Evolutionary conservation across 2,329 filamentous ascomycete species (phyloP).

Genomic region (Dendrostoma leiphaemia): DNA sequence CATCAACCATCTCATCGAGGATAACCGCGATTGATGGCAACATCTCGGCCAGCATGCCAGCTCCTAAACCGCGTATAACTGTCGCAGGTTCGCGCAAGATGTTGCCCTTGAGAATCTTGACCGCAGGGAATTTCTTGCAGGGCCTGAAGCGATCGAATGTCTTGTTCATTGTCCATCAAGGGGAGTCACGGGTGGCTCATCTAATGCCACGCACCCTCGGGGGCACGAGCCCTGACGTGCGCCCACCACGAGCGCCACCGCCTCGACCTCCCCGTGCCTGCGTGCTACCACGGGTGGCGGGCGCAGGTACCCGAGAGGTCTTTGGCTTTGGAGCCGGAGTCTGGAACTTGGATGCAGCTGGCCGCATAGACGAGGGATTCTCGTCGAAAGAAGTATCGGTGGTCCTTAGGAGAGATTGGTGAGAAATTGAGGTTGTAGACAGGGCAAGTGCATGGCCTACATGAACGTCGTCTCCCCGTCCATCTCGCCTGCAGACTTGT

Average conservation of each 20-base stretch:
- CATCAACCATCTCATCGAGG: too few relatives aligned
- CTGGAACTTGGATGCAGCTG: constrained; percentile 44
- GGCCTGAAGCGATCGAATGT: not conserved
- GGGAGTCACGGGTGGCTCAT: constrained; percentile 28
- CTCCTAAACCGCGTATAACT: too few relatives aligned
- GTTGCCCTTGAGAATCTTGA: too few relatives aligned
- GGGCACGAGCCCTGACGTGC: constrained; percentile 44
- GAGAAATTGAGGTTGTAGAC: not conserved
- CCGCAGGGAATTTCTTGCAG: too few relatives aligned
- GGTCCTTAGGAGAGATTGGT: constrained; percentile 55
- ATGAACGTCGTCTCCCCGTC: constrained; percentile 82
- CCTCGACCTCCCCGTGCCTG: constrained; percentile 34
- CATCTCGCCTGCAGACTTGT: constrained; percentile 32
- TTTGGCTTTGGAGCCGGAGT: constrained; percentile 35
- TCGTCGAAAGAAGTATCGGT: constrained; percentile 91
- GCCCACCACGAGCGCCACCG: constrained; percentile 26
- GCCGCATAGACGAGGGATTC: constrained; percentile 64
- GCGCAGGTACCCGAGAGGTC: constrained; percentile 46
- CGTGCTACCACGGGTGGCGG: constrained; percentile 38
- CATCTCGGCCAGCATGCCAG: too few relatives aligned
- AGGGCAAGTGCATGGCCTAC: constrained; percentile 44
- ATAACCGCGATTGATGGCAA: too few relatives aligned
- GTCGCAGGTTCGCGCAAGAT: too few relatives aligned
- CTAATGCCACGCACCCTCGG: constrained; percentile 46
- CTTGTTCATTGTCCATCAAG: not conserved